Evolutionary conservation across 2,329 filamentous ascomycete species (phyloP).

Genomic region (Fusarium sp.): DNA sequence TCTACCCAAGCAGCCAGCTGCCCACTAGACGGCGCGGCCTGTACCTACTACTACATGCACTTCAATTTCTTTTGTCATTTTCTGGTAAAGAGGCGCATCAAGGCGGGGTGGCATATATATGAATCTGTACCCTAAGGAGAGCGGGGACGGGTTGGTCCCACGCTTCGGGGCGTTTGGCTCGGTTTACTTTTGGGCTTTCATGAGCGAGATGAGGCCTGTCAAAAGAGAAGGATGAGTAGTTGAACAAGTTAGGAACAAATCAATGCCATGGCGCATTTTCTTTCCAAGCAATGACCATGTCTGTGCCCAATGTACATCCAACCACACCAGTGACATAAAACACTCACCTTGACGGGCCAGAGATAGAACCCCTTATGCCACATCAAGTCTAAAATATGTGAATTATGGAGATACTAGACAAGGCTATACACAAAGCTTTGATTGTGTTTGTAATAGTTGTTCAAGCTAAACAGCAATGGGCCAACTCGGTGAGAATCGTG

Average conservation of each 20-base stretch:
- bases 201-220: conserved; percentile 45
- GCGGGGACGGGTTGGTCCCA: conserved; percentile 38
- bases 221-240: conserved; percentile 45
- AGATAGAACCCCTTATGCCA: no score
- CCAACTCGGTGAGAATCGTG: no score
- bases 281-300: conserved; percentile 21
- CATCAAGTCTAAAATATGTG: no score
- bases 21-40: conserved; percentile 38
- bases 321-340: background rate
- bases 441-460: no score
- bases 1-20: conserved; percentile 35
- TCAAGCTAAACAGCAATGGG: no score
- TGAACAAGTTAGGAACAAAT: conserved; percentile 42
- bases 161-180: conserved; percentile 48
- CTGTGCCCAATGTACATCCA: background rate
- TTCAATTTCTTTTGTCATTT: conserved; percentile 42
- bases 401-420: no score
- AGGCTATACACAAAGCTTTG: no score
- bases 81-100: conserved; percentile 49
- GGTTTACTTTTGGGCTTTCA: conserved; percentile 45
- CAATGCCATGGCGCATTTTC: conserved; percentile 46
- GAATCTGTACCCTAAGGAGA: conserved; percentile 42
- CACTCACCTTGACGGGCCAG: no score
- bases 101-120: conserved; percentile 43
- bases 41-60: conserved; percentile 49